Conservation (phyloP, 305 asterid species). For the Andrographis paniculata region DNA sequence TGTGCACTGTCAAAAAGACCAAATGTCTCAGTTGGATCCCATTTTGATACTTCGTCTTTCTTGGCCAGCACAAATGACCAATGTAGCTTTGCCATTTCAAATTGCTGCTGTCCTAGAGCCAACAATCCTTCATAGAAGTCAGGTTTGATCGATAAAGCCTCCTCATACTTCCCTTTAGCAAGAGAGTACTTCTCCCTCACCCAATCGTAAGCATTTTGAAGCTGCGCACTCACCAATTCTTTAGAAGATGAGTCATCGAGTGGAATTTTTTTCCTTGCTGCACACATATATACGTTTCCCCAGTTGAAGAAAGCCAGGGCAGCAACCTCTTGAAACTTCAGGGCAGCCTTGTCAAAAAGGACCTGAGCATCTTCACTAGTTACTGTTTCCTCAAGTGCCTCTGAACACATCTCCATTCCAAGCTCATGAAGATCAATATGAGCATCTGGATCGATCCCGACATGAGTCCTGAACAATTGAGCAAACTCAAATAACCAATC, state of each 20-base stretch:
- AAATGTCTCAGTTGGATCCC: constrained; percentile 85
- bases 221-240: constrained; percentile 60
- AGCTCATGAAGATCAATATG: constrained; percentile 92
- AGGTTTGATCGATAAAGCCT: constrained; percentile 65
- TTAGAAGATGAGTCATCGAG: constrained; percentile 70
- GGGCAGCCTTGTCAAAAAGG: constrained; percentile 76
- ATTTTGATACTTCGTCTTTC: constrained; percentile 69
- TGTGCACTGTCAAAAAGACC: constrained; percentile 79
- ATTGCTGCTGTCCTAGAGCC: constrained; percentile 95
- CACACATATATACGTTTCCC: constrained; percentile 99
- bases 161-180: constrained; percentile 76
- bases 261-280: constrained; percentile 91
- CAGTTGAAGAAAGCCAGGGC: constrained; percentile 92
- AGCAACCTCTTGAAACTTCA: constrained; percentile 91
- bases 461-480: constrained; percentile 80
- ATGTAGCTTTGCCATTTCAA: constrained; percentile 95
- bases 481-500: constrained; percentile 99
- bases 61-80: constrained; percentile 88
- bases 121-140: constrained; percentile 86
- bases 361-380: constrained; percentile 81
- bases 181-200: constrained; percentile 70
- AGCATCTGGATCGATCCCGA: constrained; percentile 90
- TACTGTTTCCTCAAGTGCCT: constrained; percentile 88
- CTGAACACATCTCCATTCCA: constrained; percentile 97
- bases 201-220: constrained; percentile 81